Evolutionary conservation across 495 filamentous ascomycete species (phyloP), one percentile per base, ranked within the genome.

Genomic region (Xylaria grammica): DNA sequence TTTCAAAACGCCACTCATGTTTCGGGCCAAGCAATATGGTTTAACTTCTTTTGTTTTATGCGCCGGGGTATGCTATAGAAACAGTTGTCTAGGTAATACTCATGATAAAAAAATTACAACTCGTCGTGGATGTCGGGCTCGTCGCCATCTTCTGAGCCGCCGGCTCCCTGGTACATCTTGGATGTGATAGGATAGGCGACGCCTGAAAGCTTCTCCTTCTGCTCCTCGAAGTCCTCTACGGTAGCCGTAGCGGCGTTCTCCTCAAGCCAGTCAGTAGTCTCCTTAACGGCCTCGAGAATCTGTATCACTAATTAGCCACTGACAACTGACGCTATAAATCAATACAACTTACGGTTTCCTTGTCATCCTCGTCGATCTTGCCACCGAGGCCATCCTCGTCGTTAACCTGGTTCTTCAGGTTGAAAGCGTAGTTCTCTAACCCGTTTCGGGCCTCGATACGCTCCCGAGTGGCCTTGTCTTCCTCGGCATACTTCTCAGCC

Each of bases 291-390:
- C 61, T 97, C 92, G 68, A 97, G 81, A 70, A 98, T 90, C 85
- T 89, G 67, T 27, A 54, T 67, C n/a, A 26, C 3, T 38, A 38
- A 42, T 78, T 73, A 76, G 67, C 36, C 60, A 10, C 46, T 53
- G 27, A 24, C 26, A 30, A 42, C 15, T 32, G 27, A 15, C 8
- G 11, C 24, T 50, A 3, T 20, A 26, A 10, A 20, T 45, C 15
- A 11, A 26, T 24, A 19, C 8, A 75, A 80, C 85, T 83, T 82
- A 89, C 85, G 69, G 92, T 88, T 81, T 99, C 93, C 90, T 98
- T 99, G 86, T 99, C 96, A 65, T 98, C 95, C 65, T 96, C 95
- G 56, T 93, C 91, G 75, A 99, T 97, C 89, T 97, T 96, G 78
- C 92, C 92, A 80, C 95, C 93, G 63, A 97, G 90, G 67, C 95